phyloP scores from a whole-genome alignment of 2,329 filamentous ascomycete genomes.

The Onygenales sp. region DNA sequence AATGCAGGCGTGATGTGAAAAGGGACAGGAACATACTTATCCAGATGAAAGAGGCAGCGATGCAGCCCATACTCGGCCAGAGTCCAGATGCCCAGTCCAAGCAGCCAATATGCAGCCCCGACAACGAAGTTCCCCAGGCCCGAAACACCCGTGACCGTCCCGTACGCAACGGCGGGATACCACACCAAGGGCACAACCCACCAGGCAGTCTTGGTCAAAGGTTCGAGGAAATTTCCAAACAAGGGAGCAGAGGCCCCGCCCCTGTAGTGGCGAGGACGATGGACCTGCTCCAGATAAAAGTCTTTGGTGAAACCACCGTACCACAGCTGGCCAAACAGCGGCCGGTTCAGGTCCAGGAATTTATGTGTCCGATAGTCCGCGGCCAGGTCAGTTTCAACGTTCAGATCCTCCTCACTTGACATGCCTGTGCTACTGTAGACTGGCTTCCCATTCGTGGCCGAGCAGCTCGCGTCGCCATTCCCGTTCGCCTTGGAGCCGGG shows the following conservation, averaged over 20 bases:
- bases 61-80: slow-evolving; percentile 84
- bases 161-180: slow-evolving; percentile 72
- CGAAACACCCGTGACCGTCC: slow-evolving; percentile 53
- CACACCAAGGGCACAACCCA: slow-evolving; percentile 78
- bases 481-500: slow-evolving; percentile 43
- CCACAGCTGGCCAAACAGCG: slow-evolving; percentile 83
- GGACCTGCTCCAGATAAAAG: slow-evolving; percentile 96
- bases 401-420: slow-evolving; percentile 79
- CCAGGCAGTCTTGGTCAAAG: slow-evolving; percentile 91
- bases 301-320: slow-evolving; percentile 78
- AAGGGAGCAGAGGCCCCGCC: slow-evolving; percentile 85
- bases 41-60: slow-evolving; percentile 86
- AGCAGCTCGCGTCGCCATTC: slow-evolving; percentile 21
- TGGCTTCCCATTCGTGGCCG: slow-evolving; percentile 19
- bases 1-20: not conserved
- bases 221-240: slow-evolving; percentile 98
- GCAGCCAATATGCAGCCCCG: slow-evolving; percentile 53
- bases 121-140: slow-evolving; percentile 46
- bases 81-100: slow-evolving; percentile 75
- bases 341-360: slow-evolving; percentile 80
- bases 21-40: slow-evolving; percentile 54
- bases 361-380: slow-evolving; percentile 82
- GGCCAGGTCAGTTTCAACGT: slow-evolving; percentile 66
- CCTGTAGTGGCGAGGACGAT: slow-evolving; percentile 90
- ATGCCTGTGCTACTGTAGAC: slow-evolving; percentile 63